A percentile compares a stretch with the other conserved stretches of the same genome.
phyloP scores from a whole-genome alignment of 768 basidiomycete species.

The Auriscalpium orientale region DNA sequence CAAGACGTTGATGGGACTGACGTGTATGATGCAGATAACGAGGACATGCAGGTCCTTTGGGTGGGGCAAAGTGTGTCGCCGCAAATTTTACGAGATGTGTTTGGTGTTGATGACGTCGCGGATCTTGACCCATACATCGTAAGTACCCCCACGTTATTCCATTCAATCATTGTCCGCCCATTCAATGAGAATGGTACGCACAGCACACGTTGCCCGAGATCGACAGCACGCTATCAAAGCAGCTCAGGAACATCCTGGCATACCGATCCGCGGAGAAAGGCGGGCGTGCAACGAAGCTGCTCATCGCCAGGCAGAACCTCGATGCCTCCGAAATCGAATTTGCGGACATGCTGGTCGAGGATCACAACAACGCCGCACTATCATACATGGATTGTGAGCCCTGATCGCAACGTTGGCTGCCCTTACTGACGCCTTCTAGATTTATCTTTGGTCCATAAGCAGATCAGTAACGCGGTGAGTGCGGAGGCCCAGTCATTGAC shows the following conservation, averaged over 20 bases:
- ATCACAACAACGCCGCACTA: constrained; percentile 93
- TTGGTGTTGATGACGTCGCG: constrained; percentile 75
- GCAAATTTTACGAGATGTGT: constrained; percentile 73
- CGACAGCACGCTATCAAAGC: constrained; percentile 68
- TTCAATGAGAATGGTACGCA: neutral
- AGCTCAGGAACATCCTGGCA: constrained; percentile 80
- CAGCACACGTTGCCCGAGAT: constrained; percentile 55
- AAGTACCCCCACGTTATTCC: constrained; percentile 16
- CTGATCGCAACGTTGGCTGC: neutral
- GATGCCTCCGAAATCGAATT: constrained; percentile 94
- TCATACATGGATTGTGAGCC: constrained; percentile 82
- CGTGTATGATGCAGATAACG: constrained; percentile 61
- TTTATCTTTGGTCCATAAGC: constrained; percentile 14
- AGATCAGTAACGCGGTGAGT: constrained; percentile 14
- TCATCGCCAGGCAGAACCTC: constrained; percentile 84
- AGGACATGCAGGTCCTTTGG: constrained; percentile 85
- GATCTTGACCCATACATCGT: constrained; percentile 67
- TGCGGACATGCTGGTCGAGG: constrained; percentile 95
- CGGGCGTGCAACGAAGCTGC: constrained; percentile 48
- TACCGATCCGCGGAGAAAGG: constrained; percentile 49
- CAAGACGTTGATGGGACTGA: neutral
- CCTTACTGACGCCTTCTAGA: constrained; percentile 1
- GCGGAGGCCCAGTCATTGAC: too few relatives aligned
- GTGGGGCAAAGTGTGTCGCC: constrained; percentile 78
- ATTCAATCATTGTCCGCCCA: neutral